A percentile compares a stretch with the other conserved stretches of the same genome.
phyloP scores from a whole-genome alignment of 2,329 filamentous ascomycete species.

The Aspergillus thermomutatus region DNA sequence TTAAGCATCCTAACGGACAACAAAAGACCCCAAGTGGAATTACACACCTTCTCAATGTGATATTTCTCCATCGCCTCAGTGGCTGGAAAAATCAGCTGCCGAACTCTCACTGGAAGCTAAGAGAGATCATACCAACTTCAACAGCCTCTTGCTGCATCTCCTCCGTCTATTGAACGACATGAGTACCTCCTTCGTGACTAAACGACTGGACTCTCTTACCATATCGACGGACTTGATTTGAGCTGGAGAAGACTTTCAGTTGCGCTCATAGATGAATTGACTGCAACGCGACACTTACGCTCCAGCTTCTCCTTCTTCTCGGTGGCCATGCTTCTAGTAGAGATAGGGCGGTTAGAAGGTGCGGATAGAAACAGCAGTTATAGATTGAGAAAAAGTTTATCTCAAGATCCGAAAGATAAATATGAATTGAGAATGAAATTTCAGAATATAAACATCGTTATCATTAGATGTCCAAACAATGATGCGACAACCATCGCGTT shows the following conservation, averaged over 20 bases:
- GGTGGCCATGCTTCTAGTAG: conserved; percentile 37
- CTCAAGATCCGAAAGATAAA: background rate
- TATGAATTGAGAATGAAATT: background rate
- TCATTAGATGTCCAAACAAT: conserved; percentile 1
- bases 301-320: conserved; percentile 72
- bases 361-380: background rate
- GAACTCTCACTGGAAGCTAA: background rate
- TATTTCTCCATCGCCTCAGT: conserved; percentile 70
- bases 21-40: background rate
- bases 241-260: conserved; percentile 52
- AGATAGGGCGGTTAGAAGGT: background rate
- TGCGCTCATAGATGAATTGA: conserved; percentile 3
- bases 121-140: conserved; percentile 73
- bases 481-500: conserved; percentile 10
- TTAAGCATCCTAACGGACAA: conserved; percentile 10
- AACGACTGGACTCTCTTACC: conserved; percentile 55
- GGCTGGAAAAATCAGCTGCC: conserved; percentile 47
- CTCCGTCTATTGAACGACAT: conserved; percentile 64
- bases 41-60: conserved; percentile 65
- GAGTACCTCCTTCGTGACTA: conserved; percentile 13
- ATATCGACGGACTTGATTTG: conserved; percentile 98
- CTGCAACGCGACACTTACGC: conserved; percentile 48
- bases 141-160: conserved; percentile 96
- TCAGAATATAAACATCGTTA: background rate
- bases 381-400: background rate